phyloP scores from a whole-genome alignment of 257 asterid genomes.

The Linaria vulgaris region DNA sequence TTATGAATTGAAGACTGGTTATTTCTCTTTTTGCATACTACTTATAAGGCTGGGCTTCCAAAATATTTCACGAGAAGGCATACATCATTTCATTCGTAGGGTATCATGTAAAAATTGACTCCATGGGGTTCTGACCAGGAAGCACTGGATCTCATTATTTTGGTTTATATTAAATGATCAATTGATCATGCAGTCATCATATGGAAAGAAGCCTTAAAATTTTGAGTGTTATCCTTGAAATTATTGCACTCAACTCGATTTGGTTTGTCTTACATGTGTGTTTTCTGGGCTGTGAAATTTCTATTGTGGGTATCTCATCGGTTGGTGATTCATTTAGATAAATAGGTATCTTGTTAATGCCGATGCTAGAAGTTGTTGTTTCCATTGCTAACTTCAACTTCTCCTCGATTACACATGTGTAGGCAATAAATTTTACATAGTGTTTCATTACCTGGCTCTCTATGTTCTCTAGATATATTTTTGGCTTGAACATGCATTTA shows the following conservation, averaged over 20 bases:
- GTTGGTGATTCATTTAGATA: no score
- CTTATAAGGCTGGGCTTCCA: no score
- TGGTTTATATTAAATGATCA: no score
- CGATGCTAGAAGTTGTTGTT: constrained; percentile 8
- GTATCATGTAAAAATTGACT: neutral
- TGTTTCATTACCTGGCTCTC: neutral
- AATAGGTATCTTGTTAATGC: neutral
- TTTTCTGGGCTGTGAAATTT: no score
- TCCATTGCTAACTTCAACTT: neutral
- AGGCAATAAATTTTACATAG: neutral
- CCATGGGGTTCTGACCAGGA: no score
- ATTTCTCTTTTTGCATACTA: neutral
- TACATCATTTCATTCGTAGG: neutral
- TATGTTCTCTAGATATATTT: neutral
- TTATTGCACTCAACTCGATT: no score
- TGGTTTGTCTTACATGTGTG: no score
- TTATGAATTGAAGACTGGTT: neutral
- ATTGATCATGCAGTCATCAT: no score
- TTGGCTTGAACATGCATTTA: neutral
- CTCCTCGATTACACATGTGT: neutral
- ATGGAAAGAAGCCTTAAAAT: no score
- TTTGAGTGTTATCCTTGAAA: no score
- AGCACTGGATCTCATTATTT: no score
- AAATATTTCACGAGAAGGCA: neutral
- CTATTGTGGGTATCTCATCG: no score